Evolutionary conservation across 306 rosid genomes (phyloP), one percentile per base, ranked within the genome.

Genomic region (Hylodesmum podocarpum): DNA sequence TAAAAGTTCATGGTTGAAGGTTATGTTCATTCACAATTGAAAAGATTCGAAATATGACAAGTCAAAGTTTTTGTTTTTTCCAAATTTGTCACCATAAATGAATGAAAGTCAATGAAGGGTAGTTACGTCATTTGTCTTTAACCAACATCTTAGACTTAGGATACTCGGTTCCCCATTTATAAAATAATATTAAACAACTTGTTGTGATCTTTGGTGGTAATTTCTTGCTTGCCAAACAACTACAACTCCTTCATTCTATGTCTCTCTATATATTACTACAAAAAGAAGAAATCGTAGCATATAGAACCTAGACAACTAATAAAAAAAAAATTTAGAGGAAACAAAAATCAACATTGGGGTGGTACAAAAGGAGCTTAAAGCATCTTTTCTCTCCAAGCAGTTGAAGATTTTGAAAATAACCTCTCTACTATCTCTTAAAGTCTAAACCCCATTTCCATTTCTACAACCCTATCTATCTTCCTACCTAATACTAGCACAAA

Each of bases 91-190:
- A 70, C 76, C 72, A 24, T 12, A 14, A 37, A 29, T 78, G 59
- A 69, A 57, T 11, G 39, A 80, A 74, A 80, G 91, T 91, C 88
- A 86, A 89, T 2, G 41, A 81, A 80, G 93, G 89, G 81, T 72
- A 81, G 37, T 22, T 81, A 6, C 41, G 92, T 86, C 83, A 84
- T 86, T 85, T 81, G 10, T 1, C 31, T 7, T 29, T 11, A 49
- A 78, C 81, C 80, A 77, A 85, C 87, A 18, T 28, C 66, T 59
- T 73, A 70, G 90, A 85, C 90, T 76, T 76, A 8, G 33, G 82
- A 77, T 77, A 66, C 82, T 36, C 70, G 29, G 25, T 69, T 77
- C 73, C 81, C 73, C 69, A 54, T 70, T 66, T 18, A 81, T 73
- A 37, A 61, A 78, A 69, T 9, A 11, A 12, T 1, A 29, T 5